Percentiles rank a stretch among this genome's conserved stretches.
Evolutionary conservation across 169 alveolate genomes (phyloP).

Genomic region (Plasmodium berghei): DNA sequence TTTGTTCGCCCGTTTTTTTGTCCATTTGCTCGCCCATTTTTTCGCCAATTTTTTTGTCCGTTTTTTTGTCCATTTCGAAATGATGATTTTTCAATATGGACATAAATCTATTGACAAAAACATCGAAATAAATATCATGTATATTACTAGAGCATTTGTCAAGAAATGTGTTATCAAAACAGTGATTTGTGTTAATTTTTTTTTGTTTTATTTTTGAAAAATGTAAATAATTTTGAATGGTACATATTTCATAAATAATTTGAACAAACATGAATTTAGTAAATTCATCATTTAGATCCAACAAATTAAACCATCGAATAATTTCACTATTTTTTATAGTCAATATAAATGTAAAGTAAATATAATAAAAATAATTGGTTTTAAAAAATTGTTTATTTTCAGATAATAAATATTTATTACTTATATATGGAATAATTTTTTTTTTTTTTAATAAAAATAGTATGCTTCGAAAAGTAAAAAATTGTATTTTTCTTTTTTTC

Average conservation of each 20-base stretch:
- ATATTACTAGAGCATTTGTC: too few species aligned
- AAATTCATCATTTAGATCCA: not conserved
- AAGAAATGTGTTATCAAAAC: too few species aligned
- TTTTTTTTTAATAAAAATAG: slow-evolving; percentile 46
- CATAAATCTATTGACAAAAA: too few species aligned
- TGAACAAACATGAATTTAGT: slow-evolving; percentile 20
- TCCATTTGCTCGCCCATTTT: not conserved
- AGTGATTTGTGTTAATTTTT: too few species aligned
- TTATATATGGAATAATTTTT: not conserved
- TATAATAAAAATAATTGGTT: not conserved
- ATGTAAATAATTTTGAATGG: not conserved
- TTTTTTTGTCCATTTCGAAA: too few species aligned
- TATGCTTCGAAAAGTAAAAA: slow-evolving; percentile 34
- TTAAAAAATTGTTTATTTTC: not conserved
- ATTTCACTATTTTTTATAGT: slow-evolving; percentile 27
- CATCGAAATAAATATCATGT: too few species aligned
- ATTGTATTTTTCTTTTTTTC: slow-evolving; percentile 16
- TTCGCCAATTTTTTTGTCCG: too few species aligned
- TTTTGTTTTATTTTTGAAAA: too few species aligned
- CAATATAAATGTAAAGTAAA: slow-evolving; percentile 28
- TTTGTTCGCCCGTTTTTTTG: slow-evolving; percentile 1
- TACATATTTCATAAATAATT: slow-evolving; percentile 37
- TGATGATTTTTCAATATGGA: too few species aligned
- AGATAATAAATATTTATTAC: too few species aligned
- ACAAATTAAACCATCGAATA: slow-evolving; percentile 4